These are phyloP conservation scores for Sechiopsis laciniata DNA, from an alignment of 306 rosid genomes.

Conservation along the genomic window DNA sequence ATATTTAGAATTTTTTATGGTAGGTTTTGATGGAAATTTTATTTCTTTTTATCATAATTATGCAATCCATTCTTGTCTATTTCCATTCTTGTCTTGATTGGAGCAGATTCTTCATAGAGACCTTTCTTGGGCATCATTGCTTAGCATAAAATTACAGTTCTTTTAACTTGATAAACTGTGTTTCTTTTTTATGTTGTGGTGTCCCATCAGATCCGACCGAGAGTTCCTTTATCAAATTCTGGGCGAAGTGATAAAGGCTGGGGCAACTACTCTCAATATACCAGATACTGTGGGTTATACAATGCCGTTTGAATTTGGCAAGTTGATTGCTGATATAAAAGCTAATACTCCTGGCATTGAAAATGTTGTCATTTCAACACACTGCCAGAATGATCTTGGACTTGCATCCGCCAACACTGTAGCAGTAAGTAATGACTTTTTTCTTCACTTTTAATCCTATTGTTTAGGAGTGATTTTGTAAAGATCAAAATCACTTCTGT, in stretches of 20 bases:
- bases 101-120: background rate
- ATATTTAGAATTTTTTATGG: background rate
- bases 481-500: background rate
- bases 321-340: slow-evolving; percentile 78
- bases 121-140: slow-evolving; percentile 1
- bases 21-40: background rate
- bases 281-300: slow-evolving; percentile 93
- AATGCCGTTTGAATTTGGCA: slow-evolving; percentile 60
- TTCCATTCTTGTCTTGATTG: background rate
- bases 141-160: background rate
- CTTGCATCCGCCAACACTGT: slow-evolving; percentile 87
- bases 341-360: slow-evolving; percentile 84
- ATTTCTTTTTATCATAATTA: background rate
- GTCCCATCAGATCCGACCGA: slow-evolving; percentile 63
- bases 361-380: slow-evolving; percentile 84
- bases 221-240: slow-evolving; percentile 79
- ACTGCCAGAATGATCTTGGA: slow-evolving; percentile 98
- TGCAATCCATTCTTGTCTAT: background rate
- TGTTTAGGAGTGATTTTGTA: background rate
- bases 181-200: background rate
- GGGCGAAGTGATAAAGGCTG: slow-evolving; percentile 88
- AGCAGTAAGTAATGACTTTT: slow-evolving; percentile 42
- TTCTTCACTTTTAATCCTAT: background rate
- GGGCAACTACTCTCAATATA: slow-evolving; percentile 92
- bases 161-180: background rate